These are phyloP conservation scores for Pugionium cornutum DNA, from an alignment of 345 rosid genomes.

Conservation along the genomic window DNA sequence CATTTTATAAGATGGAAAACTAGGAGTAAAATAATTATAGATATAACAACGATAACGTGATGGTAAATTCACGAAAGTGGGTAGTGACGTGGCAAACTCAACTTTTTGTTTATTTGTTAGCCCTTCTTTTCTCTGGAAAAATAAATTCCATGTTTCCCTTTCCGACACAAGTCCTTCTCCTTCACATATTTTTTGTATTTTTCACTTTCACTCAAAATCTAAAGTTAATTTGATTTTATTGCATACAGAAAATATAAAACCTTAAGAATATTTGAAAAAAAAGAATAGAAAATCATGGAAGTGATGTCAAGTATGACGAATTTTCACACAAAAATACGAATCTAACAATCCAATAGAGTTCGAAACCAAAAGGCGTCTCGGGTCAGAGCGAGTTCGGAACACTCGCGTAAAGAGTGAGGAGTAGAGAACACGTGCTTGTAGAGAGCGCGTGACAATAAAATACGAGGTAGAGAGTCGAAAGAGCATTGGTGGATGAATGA, in stretches of 20 bases:
- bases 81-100: constrained; percentile 41
- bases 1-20: no score
- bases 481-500: constrained; percentile 51
- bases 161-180: constrained; percentile 34
- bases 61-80: constrained; percentile 13
- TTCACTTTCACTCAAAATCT: neutral
- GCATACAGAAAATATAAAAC: neutral
- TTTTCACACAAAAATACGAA: constrained; percentile 43
- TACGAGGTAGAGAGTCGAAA: constrained; percentile 44
- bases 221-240: no score
- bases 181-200: neutral
- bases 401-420: constrained; percentile 23
- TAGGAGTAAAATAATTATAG: no score
- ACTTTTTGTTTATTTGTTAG: neutral
- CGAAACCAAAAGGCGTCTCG: constrained; percentile 40
- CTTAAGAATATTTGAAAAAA: neutral
- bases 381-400: neutral
- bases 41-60: neutral
- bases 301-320: constrained; percentile 54
- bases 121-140: no score
- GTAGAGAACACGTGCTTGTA: constrained; percentile 31
- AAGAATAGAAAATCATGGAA: constrained; percentile 21
- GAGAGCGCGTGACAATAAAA: constrained; percentile 39
- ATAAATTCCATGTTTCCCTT: constrained; percentile 35
- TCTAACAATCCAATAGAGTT: constrained; percentile 50